Base-by-base conservation (phyloP, 768 basidiomycete species). In the Leccinum uliginosum region DNA sequence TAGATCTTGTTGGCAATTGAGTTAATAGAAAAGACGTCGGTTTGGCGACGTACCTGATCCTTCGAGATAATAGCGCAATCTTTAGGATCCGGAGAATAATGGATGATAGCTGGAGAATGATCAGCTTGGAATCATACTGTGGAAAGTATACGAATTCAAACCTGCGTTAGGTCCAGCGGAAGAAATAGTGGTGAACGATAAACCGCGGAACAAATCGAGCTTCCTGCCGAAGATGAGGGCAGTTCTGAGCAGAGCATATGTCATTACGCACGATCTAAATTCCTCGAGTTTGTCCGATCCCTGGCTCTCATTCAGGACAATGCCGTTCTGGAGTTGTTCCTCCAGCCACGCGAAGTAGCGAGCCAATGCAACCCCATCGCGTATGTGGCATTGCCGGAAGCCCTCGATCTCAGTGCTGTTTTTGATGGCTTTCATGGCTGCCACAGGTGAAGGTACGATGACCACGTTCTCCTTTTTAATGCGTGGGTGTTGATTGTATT, bases 271-370 rank as follows among this genome's bases (percentile, higher is more conserved):
- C 93, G 84, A 83, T 73, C 96, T 78, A 64, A 81, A 97, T 62
- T 83, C 74, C 73, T 93, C 89, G 50, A 99, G 77, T 63, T 85
- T 76, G 62, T 84, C 82, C 1, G 94, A 87, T 12, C 82, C 96
- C 58, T 93, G 80, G 60, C 85, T 85, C 70, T 99, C 96, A 43
- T 80, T 86, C 57, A 95, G 58, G 56, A 76, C 78, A 17, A 74
- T 76, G 0, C 85, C 90, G 7, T 78, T 74, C 3, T 79, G 70
- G 17, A 98, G 75, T 61, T 87, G 81, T 59, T 93, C 89, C 71
- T 98, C 93, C 1, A 99, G 78, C 97, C 96, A 99, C 0, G 93
- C 80, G 63, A 98, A 98, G 73, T 98, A 99, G 14, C 87, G 81
- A 8, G 82, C 84, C 48, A 98, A 77, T 1, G 95, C 95, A 1